These are phyloP conservation scores for Zizania palustris DNA, from an alignment of 202 grass and related monocot species.

Conservation along the genomic window DNA sequence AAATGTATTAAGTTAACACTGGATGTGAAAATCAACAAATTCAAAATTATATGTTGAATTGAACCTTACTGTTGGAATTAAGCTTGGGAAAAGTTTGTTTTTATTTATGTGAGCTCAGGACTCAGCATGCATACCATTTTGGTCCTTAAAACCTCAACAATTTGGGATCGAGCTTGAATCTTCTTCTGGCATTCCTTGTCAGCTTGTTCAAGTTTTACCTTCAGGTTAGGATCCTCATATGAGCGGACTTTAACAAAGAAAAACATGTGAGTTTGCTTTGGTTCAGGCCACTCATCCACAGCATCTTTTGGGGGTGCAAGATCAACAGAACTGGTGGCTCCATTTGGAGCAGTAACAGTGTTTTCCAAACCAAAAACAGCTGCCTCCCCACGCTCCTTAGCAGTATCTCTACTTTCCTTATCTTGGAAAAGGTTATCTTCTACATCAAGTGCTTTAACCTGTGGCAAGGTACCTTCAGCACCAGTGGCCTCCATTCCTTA, in stretches of 20 bases:
- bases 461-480: neutral
- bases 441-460: neutral
- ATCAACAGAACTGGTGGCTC: neutral
- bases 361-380: neutral
- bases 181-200: neutral
- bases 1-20: neutral
- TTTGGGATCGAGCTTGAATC: neutral
- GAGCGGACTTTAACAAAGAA: neutral
- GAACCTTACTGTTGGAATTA: neutral
- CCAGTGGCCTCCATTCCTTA: neutral
- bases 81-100: neutral
- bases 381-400: neutral
- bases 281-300: slow-evolving; percentile 3
- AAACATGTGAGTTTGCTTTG: neutral
- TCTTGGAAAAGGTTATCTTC: neutral
- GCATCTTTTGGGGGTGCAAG: neutral
- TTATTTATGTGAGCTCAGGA: neutral
- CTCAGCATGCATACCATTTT: neutral
- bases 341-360: neutral
- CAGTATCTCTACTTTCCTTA: neutral
- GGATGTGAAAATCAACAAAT: neutral
- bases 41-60: neutral
- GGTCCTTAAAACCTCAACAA: neutral
- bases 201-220: neutral
- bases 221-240: neutral